Base-by-base conservation (phyloP, 176 grass and related monocot genomes). In the Musa acuminata region DNA sequence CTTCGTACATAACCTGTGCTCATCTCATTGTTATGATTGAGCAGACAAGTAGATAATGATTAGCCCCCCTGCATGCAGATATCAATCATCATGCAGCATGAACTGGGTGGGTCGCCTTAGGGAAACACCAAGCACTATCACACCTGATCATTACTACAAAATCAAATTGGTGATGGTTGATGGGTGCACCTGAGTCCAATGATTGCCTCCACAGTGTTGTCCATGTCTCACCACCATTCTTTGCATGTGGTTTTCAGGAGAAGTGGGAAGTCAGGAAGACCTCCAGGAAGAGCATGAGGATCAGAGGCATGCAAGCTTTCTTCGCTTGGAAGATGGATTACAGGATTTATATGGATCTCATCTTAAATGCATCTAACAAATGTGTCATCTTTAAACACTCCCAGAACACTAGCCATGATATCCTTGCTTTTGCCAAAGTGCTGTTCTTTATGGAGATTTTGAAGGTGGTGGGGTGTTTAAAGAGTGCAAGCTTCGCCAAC, bases 221-320 rank as follows among this genome's bases (percentile, higher is more conserved):
- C 17, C 19, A 19, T 11, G 13, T 13, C 60, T 77, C 4, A 77
- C 17, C 75, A 65, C 43, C 48, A 66, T 62, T 67, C 50, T 65
- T 26, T 67, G 48, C 13, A 27, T 67, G 25, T 67, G 43, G 20
- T 29, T 19, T 27, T 50, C 75, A 77, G 75, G 75, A 77, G 62
- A 16, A 62, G 49, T 1, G 49, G 75, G 75, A 77, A 67, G 62
- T 77, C 62, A 16, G 62, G 19, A 22, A 11, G 75, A 21, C 49
- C 75, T 62, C 62, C 75, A 63, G 75, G 75, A 8, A 77, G 62
- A 67, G 62, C 50, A 23, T 77, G 23, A 52, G 63, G 63, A 25
- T 23, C 1, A 1, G 62, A 9, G 22, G 25, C 63, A 65, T 25
- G 63, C 13, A 19, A 20, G 49, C 75, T 65, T 65, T 9, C 63